Base-by-base conservation (phyloP, 208 protist genomes). In the Chromosphaera perkinsii region DNA sequence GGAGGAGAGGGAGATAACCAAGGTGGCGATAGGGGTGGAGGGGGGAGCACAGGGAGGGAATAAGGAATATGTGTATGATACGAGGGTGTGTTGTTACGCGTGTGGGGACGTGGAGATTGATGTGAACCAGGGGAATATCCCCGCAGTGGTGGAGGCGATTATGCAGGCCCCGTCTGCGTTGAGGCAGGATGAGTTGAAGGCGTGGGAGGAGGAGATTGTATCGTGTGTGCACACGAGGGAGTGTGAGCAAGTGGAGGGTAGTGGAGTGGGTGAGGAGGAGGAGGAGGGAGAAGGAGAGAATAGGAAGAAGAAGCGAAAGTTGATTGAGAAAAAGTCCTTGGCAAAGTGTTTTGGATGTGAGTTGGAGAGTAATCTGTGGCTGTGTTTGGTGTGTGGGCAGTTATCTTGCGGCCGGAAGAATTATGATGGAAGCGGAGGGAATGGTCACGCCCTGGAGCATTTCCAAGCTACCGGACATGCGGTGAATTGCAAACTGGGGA, bases 401-500 rank as follows among this genome's bases (percentile, higher is more conserved):
- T 77, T 97, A 59, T 84, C 86, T 24, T 97, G 94, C 72, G 90
- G 79, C 14, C 61, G 84, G 22, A 40, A 51, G 20, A 73, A 93
- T 40, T 94, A 82, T 14, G 79, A 85, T 48, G 91, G 94, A 55
- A 81, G 84, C 1, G 94, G 94, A 31, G 96, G 95, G 29, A 93
- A 93, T 54, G 86, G 80, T 3, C 93, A 97, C 77, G 95, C 92
- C 0, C 64, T 96, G 20, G 72, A 89, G 4, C 78, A 86, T 55
- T 89, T 65, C 66, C 87, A 90, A 0, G 66, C 78, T 26, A 92
- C 84, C 1, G 37, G 49, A 4, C 91, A 97, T 79, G 91, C 90
- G 12, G 69, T 93, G 4, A 80, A 79, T 37, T 90, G 97, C 7
- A 98, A 98, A 82, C 72, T 98, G 4, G 95, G 95, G 37, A 98